A percentile compares a stretch with the other conserved stretches of the same genome.
These are phyloP conservation scores for Solanum paucissectum DNA, from an alignment of 257 asterid species.

Conservation along the genomic window DNA sequence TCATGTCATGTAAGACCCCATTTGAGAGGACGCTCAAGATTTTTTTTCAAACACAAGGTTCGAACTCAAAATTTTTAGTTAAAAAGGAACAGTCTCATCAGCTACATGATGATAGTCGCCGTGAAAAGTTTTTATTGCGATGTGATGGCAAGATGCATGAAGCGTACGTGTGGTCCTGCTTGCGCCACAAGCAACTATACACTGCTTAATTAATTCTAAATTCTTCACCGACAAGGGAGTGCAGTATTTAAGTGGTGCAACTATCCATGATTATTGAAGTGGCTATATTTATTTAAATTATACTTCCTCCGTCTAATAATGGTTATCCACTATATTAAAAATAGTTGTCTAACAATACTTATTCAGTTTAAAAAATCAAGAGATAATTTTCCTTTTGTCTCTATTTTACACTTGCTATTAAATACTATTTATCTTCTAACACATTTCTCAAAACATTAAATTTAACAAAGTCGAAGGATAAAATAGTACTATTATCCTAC, in stretches of 20 bases:
- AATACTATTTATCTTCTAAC: too few relatives aligned
- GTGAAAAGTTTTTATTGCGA: background rate
- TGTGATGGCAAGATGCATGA: background rate
- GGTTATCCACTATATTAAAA: too few relatives aligned
- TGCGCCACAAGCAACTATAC: background rate
- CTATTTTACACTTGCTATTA: too few relatives aligned
- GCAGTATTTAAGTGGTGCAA: background rate
- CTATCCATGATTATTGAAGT: background rate
- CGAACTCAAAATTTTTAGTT: fast-evolving
- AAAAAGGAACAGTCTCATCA: too few relatives aligned
- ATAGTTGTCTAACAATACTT: too few relatives aligned
- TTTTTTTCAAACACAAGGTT: too few relatives aligned
- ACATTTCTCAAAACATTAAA: too few relatives aligned
- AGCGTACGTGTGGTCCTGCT: background rate
- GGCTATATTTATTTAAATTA: too few relatives aligned
- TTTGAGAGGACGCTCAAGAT: fast-evolving
- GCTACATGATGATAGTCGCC: fast-evolving
- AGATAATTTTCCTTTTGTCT: background rate
- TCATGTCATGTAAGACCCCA: background rate
- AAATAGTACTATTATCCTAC: background rate
- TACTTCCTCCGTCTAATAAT: background rate
- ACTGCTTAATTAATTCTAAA: background rate
- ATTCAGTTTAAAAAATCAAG: too few relatives aligned
- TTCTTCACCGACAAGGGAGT: background rate
- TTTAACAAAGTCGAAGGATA: background rate